A percentile compares a stretch with the other conserved stretches of the same genome.
Evolutionary conservation across 495 filamentous ascomycete genomes (phyloP).

Genomic region (Penicillium arizonense): DNA sequence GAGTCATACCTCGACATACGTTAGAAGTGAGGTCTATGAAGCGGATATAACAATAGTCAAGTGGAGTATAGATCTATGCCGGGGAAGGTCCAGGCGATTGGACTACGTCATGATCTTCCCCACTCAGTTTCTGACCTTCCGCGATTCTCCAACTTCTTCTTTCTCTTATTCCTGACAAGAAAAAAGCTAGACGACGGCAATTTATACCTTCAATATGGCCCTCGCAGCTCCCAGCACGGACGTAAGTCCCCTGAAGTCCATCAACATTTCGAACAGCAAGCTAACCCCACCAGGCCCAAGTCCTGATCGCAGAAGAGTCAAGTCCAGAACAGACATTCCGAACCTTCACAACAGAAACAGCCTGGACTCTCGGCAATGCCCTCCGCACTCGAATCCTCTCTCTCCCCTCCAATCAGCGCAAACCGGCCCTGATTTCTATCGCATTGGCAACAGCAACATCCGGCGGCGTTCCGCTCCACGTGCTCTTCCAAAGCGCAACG

Average conservation of each 20-base stretch:
- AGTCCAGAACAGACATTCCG: conserved; percentile 51
- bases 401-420: conserved; percentile 42
- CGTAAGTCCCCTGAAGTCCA: conserved; percentile 18
- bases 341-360: conserved; percentile 63
- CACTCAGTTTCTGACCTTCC: background rate
- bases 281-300: conserved; percentile 37
- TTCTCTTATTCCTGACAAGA: background rate
- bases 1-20: no score
- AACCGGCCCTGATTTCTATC: conserved; percentile 66
- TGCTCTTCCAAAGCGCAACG: conserved; percentile 59
- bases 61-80: background rate
- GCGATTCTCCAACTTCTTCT: background rate
- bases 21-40: background rate
- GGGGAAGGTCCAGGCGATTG: conserved; percentile 7
- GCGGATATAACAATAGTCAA: background rate
- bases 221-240: conserved; percentile 38
- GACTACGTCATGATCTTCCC: background rate
- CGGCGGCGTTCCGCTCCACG: conserved; percentile 44
- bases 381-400: conserved; percentile 61
- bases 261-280: background rate
- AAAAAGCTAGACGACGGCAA: background rate
- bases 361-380: conserved; percentile 63
- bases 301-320: conserved; percentile 51
- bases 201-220: conserved; percentile 23
- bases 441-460: conserved; percentile 39